A percentile compares a stretch with the other conserved stretches of the same genome.
Evolutionary conservation across 2,329 filamentous ascomycete genomes (phyloP).

Genomic region (Paraphoma chrysanthemicola): DNA sequence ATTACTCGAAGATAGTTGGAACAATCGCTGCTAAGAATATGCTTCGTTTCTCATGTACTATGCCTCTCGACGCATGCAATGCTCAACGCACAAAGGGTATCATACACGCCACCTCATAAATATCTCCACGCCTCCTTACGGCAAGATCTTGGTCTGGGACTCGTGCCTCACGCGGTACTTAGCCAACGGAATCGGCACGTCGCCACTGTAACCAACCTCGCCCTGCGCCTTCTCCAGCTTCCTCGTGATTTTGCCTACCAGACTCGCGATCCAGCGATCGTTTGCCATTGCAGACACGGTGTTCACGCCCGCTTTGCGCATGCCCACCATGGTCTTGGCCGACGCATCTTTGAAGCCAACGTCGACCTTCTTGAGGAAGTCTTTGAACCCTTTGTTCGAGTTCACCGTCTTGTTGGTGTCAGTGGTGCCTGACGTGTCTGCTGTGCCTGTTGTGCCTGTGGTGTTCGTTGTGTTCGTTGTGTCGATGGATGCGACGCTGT

Average conservation of each 20-base stretch:
- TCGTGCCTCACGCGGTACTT: slow-evolving; percentile 47
- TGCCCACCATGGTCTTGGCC: slow-evolving; percentile 51
- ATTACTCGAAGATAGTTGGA: neutral
- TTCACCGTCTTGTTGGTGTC: slow-evolving; percentile 7
- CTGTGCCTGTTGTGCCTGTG: slow-evolving; percentile 17
- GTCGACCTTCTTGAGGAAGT: slow-evolving; percentile 32
- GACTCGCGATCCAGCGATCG: slow-evolving; percentile 62
- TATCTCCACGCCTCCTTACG: slow-evolving; percentile 17
- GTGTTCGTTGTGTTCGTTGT: slow-evolving; percentile 12
- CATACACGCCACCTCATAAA: slow-evolving; percentile 16
- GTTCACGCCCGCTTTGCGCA: slow-evolving; percentile 56
- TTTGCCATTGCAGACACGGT: slow-evolving; percentile 55
- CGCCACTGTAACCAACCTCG: slow-evolving; percentile 59
- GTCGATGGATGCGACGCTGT: slow-evolving; percentile 28
- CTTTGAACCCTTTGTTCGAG: slow-evolving; percentile 31
- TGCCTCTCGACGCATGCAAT: neutral
- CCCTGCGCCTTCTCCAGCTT: slow-evolving; percentile 59
- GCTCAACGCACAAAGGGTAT: slow-evolving; percentile 11
- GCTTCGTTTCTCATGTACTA: neutral
- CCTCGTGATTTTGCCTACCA: slow-evolving; percentile 59
- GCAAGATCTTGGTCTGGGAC: slow-evolving; percentile 43
- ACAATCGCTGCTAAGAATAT: neutral
- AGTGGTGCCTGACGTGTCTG: neutral
- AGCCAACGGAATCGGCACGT: slow-evolving; percentile 53
- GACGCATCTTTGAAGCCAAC: slow-evolving; percentile 40